phyloP scores from a whole-genome alignment of 306 rosid species.

The Prunus mira region DNA sequence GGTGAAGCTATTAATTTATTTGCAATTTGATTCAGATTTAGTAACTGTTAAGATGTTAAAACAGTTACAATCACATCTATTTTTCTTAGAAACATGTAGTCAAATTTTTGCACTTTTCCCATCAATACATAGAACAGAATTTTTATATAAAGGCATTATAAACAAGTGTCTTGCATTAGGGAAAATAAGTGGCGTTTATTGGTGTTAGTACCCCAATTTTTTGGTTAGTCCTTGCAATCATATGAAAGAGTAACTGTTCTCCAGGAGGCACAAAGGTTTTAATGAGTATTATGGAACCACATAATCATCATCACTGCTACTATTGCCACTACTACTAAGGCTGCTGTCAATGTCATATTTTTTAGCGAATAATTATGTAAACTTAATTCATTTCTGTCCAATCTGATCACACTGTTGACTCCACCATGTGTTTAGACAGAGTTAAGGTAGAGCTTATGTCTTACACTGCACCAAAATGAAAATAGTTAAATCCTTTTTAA shows the following conservation, averaged over 20 bases:
- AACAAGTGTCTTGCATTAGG: neutral
- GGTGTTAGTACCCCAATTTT: neutral
- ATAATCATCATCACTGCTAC: no score
- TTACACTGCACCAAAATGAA: neutral
- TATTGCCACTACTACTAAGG: neutral
- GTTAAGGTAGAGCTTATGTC: neutral
- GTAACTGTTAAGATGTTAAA: neutral
- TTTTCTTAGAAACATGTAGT: neutral
- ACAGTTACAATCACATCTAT: neutral
- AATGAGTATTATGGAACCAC: neutral
- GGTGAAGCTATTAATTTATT: neutral
- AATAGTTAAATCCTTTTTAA: neutral
- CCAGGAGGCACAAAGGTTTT: neutral
- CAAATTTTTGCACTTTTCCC: neutral
- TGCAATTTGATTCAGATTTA: neutral
- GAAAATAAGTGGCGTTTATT: neutral
- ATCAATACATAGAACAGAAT: neutral
- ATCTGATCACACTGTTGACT: neutral
- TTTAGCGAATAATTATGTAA: neutral
- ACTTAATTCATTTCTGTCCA: no score
- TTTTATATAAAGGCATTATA: neutral
- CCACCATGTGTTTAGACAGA: neutral
- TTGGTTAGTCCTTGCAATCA: neutral
- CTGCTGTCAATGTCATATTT: neutral
- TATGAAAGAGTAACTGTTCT: neutral